Evolutionary conservation across 2,329 filamentous ascomycete genomes (phyloP).

Genomic region (Atkinsonella hypoxylon): DNA sequence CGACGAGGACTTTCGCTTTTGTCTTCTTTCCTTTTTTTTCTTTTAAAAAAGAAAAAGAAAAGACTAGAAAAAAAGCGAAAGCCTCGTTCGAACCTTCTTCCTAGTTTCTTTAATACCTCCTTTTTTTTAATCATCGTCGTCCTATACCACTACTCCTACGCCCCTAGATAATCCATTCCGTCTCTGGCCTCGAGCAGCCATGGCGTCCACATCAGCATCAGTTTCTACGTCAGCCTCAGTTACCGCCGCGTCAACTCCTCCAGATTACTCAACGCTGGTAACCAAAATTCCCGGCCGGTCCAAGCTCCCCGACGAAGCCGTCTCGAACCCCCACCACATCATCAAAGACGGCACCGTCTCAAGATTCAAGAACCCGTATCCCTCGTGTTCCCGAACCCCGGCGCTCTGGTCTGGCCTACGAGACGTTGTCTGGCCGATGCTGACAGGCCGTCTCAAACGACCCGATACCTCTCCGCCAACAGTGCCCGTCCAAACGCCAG

Average conservation of each 20-base stretch:
- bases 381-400: slow-evolving; percentile 26
- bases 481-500: slow-evolving; percentile 53
- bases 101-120: background rate
- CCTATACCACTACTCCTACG: slow-evolving; percentile 1
- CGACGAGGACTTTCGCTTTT: too few species aligned
- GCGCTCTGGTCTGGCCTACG: slow-evolving; percentile 14
- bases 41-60: too few species aligned
- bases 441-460: slow-evolving; percentile 26
- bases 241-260: slow-evolving; percentile 4
- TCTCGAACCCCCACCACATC: slow-evolving; percentile 36
- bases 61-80: too few species aligned
- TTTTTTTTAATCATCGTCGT: background rate
- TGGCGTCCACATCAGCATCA: slow-evolving; percentile 3
- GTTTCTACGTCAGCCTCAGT: slow-evolving; percentile 7
- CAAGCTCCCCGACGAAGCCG: slow-evolving; percentile 28
- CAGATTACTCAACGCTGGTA: slow-evolving; percentile 17
- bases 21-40: too few species aligned
- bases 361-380: slow-evolving; percentile 39
- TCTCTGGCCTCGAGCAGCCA: slow-evolving; percentile 6
- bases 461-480: slow-evolving; percentile 55
- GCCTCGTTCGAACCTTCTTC: too few species aligned
- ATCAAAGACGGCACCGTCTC: slow-evolving; percentile 26
- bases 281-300: slow-evolving; percentile 22
- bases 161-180: slow-evolving; percentile 4
- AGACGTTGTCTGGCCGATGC: slow-evolving; percentile 25